Conservation (phyloP, 2,329 filamentous ascomycete genomes). For the Cucurbitaria berberidis region DNA sequence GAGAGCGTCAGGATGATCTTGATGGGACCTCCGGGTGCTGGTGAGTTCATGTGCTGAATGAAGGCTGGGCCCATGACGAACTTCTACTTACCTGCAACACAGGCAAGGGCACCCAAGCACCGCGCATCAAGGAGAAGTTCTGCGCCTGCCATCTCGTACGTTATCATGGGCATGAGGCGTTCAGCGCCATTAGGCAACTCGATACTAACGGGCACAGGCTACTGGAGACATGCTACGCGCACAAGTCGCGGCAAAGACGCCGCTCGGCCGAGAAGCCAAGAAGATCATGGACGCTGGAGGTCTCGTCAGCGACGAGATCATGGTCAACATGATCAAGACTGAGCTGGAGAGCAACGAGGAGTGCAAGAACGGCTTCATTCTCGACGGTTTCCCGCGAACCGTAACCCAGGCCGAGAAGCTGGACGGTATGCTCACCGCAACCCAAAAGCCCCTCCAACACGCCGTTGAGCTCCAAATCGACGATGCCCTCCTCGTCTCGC, state of each 20-base stretch:
- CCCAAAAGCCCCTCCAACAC: constrained; percentile 87
- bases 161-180: constrained; percentile 6
- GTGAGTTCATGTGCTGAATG: constrained; percentile 61
- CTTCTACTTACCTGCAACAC: constrained; percentile 34
- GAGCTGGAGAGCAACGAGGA: constrained; percentile 93
- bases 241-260: constrained; percentile 96
- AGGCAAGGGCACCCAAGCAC: constrained; percentile 99
- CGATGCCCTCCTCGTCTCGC: constrained; percentile 88
- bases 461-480: constrained; percentile 97
- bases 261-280: constrained; percentile 94
- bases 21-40: constrained; percentile 96
- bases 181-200: neutral
- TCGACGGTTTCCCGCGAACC: constrained; percentile 97
- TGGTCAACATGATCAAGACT: constrained; percentile 99
- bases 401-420: constrained; percentile 94
- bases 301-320: constrained; percentile 97
- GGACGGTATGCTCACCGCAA: constrained; percentile 83
- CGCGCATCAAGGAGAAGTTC: constrained; percentile 97
- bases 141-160: constrained; percentile 94
- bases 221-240: constrained; percentile 99
- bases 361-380: constrained; percentile 98
- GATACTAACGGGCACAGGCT: constrained; percentile 64
- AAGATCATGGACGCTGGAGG: constrained; percentile 99
- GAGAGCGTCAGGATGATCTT: constrained; percentile 91
- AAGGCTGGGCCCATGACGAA: constrained; percentile 1